Percentiles rank a stretch among this genome's conserved stretches.
These are phyloP conservation scores for Termitomyces sp. DNA, from an alignment of 1,284 basidiomycete genomes.

Conservation along the genomic window DNA sequence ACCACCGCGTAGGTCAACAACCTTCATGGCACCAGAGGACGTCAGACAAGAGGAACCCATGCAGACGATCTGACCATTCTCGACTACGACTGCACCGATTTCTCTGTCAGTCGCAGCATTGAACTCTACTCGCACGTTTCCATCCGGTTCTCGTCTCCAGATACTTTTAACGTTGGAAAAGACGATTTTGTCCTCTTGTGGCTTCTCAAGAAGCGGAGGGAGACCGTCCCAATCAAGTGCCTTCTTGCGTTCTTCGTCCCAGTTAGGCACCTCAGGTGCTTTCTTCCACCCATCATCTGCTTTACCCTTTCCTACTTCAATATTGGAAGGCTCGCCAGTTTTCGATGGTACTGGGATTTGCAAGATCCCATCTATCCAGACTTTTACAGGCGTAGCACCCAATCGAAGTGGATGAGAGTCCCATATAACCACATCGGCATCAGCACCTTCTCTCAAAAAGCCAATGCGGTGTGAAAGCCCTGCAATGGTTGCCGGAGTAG, in stretches of 20 bases:
- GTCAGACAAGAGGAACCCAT: conserved; percentile 25
- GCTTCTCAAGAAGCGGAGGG: conserved; percentile 47
- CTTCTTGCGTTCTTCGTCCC: conserved; percentile 49
- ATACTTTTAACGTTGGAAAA: conserved; percentile 48
- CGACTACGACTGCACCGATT: conserved; percentile 36
- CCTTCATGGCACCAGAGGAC: conserved; percentile 16
- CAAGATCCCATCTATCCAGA: conserved; percentile 65
- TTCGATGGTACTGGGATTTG: conserved; percentile 46
- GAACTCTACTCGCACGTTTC: conserved; percentile 26
- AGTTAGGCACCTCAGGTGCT: conserved; percentile 47
- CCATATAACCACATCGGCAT: conserved; percentile 61
- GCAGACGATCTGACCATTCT: conserved; percentile 40
- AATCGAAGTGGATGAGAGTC: conserved; percentile 70
- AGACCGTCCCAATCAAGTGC: conserved; percentile 57
- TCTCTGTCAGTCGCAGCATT: conserved; percentile 20
- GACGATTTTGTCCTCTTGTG: conserved; percentile 32
- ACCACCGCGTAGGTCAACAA: conserved; percentile 42
- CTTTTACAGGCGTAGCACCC: conserved; percentile 56
- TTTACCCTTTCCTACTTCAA: conserved; percentile 37
- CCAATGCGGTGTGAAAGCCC: conserved; percentile 81
- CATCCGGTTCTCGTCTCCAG: conserved; percentile 25
- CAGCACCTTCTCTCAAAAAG: conserved; percentile 47
- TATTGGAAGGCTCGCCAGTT: conserved; percentile 28
- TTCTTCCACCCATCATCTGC: conserved; percentile 33
- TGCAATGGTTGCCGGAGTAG: conserved; percentile 62